Evolutionary conservation across 2,329 filamentous ascomycete genomes (phyloP), one percentile per base, ranked within the genome.

Genomic region (Aspergillus sergii): DNA sequence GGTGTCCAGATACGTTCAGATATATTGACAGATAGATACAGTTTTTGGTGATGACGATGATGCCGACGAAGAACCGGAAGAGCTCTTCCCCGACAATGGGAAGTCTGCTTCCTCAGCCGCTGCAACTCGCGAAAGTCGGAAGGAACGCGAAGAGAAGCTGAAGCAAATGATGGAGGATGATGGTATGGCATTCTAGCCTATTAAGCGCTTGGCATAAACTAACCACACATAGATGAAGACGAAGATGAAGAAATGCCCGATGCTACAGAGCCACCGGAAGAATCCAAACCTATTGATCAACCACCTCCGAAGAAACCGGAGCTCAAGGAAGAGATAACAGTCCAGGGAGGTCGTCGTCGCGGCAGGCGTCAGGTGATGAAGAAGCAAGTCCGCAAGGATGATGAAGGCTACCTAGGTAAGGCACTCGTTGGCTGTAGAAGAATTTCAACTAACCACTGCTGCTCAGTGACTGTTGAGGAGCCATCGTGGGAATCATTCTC

Each of bases 401-500:
- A 94, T 57, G 90, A 97, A 67, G 94, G 94, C 7, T 97, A 96
- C 76, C 85, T 97, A 64, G 91, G 92, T 94, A 83, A 77, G 88
- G 79, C 56, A 30, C 8, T 26, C 12, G 14, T 56, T 56, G n/a
- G 14, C 23, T 30, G 26, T 34, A 21, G 21, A 28, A 1, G 23
- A 16, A 36, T 19, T 39, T 16, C 8, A 54, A 45, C 67, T 69
- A 53, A 71, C 51, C 21, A 61, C 50, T 28, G 46, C 21, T 14
- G 65, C 45, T 70, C 48, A 95, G 94, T 97, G 36, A 97, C 93
- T 2, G 90, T 90, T 68, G 91, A 96, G 78, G 93, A 96, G 73
- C 80, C 86, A 0, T 90, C 85, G 0, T 97, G 94, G 94, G 94
- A 97, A 76, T 94, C 91, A 0, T 97, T 96, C 80, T 96, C 93